Base-by-base conservation (phyloP, 2,329 filamentous ascomycete genomes). In the Pseudomassariella vexata region DNA sequence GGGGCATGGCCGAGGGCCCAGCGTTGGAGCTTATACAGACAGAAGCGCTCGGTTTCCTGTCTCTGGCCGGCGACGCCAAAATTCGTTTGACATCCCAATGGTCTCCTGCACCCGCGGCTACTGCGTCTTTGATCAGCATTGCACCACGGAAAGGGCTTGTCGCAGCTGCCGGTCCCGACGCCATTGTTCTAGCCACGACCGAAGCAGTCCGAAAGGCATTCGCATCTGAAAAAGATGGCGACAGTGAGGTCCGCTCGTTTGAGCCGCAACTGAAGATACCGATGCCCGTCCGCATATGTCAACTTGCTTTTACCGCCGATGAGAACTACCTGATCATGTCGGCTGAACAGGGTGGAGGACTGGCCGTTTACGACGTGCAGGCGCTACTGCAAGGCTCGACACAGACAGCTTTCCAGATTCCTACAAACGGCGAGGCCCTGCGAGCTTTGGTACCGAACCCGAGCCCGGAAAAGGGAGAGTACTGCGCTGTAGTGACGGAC, bases 291-390 rank as follows among this genome's bases (percentile, higher is more conserved):
- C 79, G 83, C 46, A 74, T 95, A 33, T 94, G 87, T 9, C 92
- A 98, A 56, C 69, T 98, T 14, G 79, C 82, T 11, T 98, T 98
- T 56, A 90, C 87, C 1, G 76, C 85, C n/a, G 85, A 94, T 49
- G 94, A 95, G 53, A 78, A 77, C 46, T 87, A 83, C 46, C 66
- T 98, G 38, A 74, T 95, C 21, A 66, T 95, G 17, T 87, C 86
- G 9, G 85, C 86, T 3, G 85, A 95, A 57, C 68, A 73, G 34
- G 84, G 85, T 9, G 84, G 87, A 20, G 87, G 88, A 5, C 63
- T 98, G 39, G 82, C 84, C 4, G 82, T 94, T 3, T 96, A 94
- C 51, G 78, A 89, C 34, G 79, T 85, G 2, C 66, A 82, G 35
- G 67, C 70, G 25, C 63, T 95, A 14, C 61, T 80, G 27, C 71